Evolutionary conservation across 495 filamentous ascomycete species (phyloP).

Genomic region (Glarea lozoyensis): DNA sequence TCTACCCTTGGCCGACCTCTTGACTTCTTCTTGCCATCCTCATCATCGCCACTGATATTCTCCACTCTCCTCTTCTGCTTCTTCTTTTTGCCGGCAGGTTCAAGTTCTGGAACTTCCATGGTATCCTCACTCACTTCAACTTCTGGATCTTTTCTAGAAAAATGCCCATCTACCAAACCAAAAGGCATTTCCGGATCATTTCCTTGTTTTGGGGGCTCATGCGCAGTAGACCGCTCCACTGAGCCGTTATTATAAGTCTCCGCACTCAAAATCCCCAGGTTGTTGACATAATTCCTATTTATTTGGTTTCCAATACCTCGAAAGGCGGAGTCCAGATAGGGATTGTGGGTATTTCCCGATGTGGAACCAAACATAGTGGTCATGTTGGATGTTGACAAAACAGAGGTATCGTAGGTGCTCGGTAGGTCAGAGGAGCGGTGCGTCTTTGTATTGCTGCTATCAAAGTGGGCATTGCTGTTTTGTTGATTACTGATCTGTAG

Average conservation of each 20-base stretch:
- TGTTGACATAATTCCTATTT: slow-evolving; percentile 10
- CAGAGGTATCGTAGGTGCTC: slow-evolving; percentile 1
- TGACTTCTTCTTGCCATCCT: slow-evolving; percentile 39
- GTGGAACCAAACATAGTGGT: slow-evolving; percentile 11
- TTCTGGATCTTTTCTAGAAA: slow-evolving; percentile 1
- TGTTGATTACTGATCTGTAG: slow-evolving; percentile 14
- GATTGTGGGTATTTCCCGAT: background rate
- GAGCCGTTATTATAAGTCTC: slow-evolving; percentile 34
- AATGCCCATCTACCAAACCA: slow-evolving; percentile 10
- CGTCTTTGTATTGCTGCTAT: background rate
- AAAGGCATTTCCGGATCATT: slow-evolving; percentile 6
- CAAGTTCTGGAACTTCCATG: slow-evolving; percentile 17
- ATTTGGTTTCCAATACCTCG: slow-evolving; percentile 8
- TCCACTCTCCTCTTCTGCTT: slow-evolving; percentile 13
- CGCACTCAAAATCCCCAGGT: slow-evolving; percentile 38
- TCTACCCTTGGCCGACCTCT: slow-evolving; percentile 64
- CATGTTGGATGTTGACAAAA: slow-evolving; percentile 2
- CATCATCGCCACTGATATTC: slow-evolving; percentile 17
- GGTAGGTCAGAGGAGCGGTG: background rate
- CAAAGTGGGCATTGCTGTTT: background rate
- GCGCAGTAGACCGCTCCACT: background rate
- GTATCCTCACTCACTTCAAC: slow-evolving; percentile 10
- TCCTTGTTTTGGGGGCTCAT: background rate
- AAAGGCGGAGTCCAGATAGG: slow-evolving; percentile 8
- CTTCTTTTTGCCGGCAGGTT: slow-evolving; percentile 7